A percentile compares a stretch with the other conserved stretches of the same genome.
phyloP scores from a whole-genome alignment of 1,284 basidiomycete genomes.

The Schizophyllum commune region DNA sequence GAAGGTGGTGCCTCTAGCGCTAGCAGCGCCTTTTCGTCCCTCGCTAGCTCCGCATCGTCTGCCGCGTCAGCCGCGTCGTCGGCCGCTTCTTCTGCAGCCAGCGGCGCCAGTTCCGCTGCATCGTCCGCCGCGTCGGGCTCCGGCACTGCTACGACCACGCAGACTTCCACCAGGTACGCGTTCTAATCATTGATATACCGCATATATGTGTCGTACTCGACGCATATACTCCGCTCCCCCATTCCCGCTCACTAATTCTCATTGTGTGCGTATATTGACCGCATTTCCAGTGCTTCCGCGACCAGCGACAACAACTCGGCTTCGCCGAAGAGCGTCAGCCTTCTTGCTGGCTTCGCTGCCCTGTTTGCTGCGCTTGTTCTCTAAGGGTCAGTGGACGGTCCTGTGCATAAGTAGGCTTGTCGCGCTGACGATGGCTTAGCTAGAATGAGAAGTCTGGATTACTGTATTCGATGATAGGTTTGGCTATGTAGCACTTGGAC shows the following conservation, averaged over 20 bases:
- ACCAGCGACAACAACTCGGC: slow-evolving; percentile 5
- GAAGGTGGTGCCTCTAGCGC: not conserved
- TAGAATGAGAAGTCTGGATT: no score
- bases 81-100: not conserved
- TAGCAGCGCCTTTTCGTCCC: not conserved
- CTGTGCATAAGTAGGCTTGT: no score
- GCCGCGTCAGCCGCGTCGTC: not conserved
- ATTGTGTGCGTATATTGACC: not conserved
- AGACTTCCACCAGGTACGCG: not conserved
- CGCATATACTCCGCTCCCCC: not conserved
- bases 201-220: not conserved
- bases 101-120: not conserved
- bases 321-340: slow-evolving; percentile 5
- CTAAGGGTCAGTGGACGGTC: not conserved
- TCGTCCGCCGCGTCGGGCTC: not conserved
- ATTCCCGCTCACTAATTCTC: no score
- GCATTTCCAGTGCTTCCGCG: not conserved
- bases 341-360: slow-evolving; percentile 6
- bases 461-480: no score
- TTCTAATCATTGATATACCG: not conserved
- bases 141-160: not conserved
- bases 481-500: no score
- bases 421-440: no score
- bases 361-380: slow-evolving; percentile 1
- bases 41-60: not conserved